These are phyloP conservation scores for Chara braunii DNA, from an alignment of 139 green algal species.

Conservation along the genomic window DNA sequence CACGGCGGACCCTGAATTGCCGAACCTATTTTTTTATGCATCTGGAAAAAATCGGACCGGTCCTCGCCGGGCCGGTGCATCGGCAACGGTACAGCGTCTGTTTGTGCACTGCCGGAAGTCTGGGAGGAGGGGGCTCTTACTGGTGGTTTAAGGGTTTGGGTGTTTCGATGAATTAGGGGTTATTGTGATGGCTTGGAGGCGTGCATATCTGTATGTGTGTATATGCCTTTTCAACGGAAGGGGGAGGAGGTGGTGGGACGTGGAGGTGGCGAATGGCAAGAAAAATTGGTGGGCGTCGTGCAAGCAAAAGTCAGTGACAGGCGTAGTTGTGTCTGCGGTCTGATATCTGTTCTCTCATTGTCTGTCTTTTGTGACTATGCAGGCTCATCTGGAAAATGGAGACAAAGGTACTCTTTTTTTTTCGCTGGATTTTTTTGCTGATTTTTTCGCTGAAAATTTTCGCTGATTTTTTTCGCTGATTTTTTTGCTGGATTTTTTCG, in stretches of 20 bases:
- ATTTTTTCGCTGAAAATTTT: constrained; percentile 3
- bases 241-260: neutral
- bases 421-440: constrained; percentile 1
- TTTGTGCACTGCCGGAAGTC: too few species aligned
- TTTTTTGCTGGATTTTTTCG: neutral
- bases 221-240: constrained; percentile 1
- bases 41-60: too few species aligned
- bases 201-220: too few species aligned
- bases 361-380: neutral
- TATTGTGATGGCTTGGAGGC: too few species aligned
- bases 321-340: neutral
- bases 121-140: too few species aligned
- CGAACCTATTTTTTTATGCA: too few species aligned
- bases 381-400: constrained; percentile 42
- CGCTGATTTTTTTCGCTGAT: neutral
- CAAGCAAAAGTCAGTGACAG: neutral
- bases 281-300: neutral
- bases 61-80: too few species aligned
- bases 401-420: constrained; percentile 41
- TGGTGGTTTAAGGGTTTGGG: too few species aligned
- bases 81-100: too few species aligned
- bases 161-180: too few species aligned
- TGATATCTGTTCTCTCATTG: constrained; percentile 5
- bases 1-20: too few species aligned
- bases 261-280: neutral